These are phyloP conservation scores for Nidularia pulvinata DNA, from an alignment of 768 basidiomycete species.

Conservation along the genomic window DNA sequence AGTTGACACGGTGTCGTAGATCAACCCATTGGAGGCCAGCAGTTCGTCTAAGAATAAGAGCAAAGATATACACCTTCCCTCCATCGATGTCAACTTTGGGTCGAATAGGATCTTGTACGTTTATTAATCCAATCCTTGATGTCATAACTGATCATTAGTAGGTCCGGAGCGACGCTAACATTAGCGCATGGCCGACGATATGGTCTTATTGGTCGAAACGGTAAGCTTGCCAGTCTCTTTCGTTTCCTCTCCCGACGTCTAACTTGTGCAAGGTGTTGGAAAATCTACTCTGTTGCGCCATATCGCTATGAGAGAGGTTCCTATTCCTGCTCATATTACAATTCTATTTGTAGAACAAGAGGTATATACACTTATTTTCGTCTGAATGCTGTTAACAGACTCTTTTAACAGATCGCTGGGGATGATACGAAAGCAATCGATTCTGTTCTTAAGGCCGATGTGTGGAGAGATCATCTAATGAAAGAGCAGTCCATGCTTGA, in stretches of 20 bases:
- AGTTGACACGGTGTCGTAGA: slow-evolving; percentile 33
- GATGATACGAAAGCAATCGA: slow-evolving; percentile 93
- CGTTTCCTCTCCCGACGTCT: neutral
- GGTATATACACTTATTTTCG: slow-evolving; percentile 32
- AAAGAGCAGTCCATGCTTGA: slow-evolving; percentile 84
- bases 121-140: neutral
- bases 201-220: slow-evolving; percentile 90
- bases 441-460: slow-evolving; percentile 98
- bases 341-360: slow-evolving; percentile 99
- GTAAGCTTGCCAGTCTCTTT: slow-evolving; percentile 24
- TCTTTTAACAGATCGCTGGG: slow-evolving; percentile 68
- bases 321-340: slow-evolving; percentile 92
- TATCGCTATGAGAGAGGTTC: slow-evolving; percentile 93
- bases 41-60: slow-evolving; percentile 87
- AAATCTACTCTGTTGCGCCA: slow-evolving; percentile 96
- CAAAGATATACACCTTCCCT: slow-evolving; percentile 94
- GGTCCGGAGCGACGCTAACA: slow-evolving; percentile 84
- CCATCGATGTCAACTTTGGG: slow-evolving; percentile 95
- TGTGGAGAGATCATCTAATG: slow-evolving; percentile 93
- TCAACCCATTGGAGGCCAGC: slow-evolving; percentile 90
- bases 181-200: slow-evolving; percentile 89
- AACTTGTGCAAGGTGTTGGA: slow-evolving; percentile 66
- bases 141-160: slow-evolving; percentile 20
- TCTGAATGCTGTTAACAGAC: slow-evolving; percentile 1
- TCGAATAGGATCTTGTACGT: slow-evolving; percentile 89